phyloP scores from a whole-genome alignment of 176 grass and related monocot genomes.

The Chrysopogon serrulatus region DNA sequence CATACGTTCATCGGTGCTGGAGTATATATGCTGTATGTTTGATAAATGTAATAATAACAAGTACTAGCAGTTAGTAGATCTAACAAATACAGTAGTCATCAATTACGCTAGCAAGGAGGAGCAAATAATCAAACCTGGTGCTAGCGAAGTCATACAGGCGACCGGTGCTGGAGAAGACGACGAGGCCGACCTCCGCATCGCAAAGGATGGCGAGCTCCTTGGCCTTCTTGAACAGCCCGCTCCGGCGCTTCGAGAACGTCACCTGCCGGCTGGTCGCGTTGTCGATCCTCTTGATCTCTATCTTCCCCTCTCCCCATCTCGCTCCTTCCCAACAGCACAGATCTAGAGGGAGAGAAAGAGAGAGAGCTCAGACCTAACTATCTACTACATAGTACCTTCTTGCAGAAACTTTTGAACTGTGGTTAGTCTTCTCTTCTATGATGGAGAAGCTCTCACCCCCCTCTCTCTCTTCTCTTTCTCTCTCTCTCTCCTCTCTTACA shows the following conservation, averaged over 20 bases:
- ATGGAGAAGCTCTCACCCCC: not conserved
- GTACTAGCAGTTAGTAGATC: not conserved
- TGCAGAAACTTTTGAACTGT: not conserved
- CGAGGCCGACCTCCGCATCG: slow-evolving; percentile 67
- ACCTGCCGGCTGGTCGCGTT: slow-evolving; percentile 67
- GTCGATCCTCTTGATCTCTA: slow-evolving; percentile 68
- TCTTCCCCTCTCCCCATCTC: slow-evolving; percentile 76
- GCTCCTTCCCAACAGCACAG: not conserved
- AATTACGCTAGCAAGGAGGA: not conserved
- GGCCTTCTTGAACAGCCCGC: slow-evolving; percentile 67
- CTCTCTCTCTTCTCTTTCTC: not conserved
- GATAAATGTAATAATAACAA: not conserved
- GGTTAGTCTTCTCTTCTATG: not conserved
- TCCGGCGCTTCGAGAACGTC: slow-evolving; percentile 66
- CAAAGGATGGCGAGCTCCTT: slow-evolving; percentile 78
- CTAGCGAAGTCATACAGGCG: slow-evolving; percentile 64
- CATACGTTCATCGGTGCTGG: not conserved
- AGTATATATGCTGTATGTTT: not conserved
- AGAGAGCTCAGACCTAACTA: not conserved
- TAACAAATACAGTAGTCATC: not conserved
- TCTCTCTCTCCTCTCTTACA: not conserved
- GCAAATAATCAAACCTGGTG: slow-evolving; percentile 36
- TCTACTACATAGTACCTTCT: not conserved
- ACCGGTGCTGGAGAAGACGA: slow-evolving; percentile 67
- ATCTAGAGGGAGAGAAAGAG: not conserved